Base-by-base conservation (phyloP, 2,329 filamentous ascomycete species). In the Monilinia laxa region DNA sequence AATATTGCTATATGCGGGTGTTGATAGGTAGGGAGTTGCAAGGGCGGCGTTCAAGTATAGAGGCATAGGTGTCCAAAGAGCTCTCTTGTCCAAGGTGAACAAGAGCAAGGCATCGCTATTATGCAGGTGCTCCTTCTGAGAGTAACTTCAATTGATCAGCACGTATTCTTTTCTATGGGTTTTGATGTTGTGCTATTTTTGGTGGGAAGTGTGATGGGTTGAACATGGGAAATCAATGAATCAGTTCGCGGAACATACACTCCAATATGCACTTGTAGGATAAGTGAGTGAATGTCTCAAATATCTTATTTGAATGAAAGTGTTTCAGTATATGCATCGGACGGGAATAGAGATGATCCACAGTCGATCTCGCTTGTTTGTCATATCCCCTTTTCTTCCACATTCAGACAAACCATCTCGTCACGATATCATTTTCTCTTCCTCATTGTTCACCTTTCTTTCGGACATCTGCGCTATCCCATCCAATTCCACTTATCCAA, bases 81-180 rank as follows among this genome's bases (percentile, higher is more conserved):
- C 58, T 51, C 10, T 62, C 35, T 20, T 62, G 45, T 62, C 51
- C 58, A 25, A 62, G 31, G 20, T 51, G 31, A 51, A 62, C 28
- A 40, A 52, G 28, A 62, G 58, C 45, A 51, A 35, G 35, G 11
- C 38, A 62, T 38, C 58, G 38, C 31, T 62, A 51, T 14, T 38
- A 12, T 40, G 31, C 58, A 62, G 14, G 23, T 40, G 14, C n/a
- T 62, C 45, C 14, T 51, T 25, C 45, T 23, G 16, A 31, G 31
- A 38, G 18, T n/a, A 51, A 25, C 16, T 25, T 7, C n/a, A 40
- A 62, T 49, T 28, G n/a, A 35, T 7, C 5, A 20, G 23, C 28
- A 51, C 14, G 18, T 51, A n/a, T 10, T 23, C 28, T 7, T 62
- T 40, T 14, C 28, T 35, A 16, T 28, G 14, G 23, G 47, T 49